These are phyloP conservation scores for Wickerhamiella pararugosa DNA, from an alignment of 1,139 yeast genomes.

Conservation along the genomic window DNA sequence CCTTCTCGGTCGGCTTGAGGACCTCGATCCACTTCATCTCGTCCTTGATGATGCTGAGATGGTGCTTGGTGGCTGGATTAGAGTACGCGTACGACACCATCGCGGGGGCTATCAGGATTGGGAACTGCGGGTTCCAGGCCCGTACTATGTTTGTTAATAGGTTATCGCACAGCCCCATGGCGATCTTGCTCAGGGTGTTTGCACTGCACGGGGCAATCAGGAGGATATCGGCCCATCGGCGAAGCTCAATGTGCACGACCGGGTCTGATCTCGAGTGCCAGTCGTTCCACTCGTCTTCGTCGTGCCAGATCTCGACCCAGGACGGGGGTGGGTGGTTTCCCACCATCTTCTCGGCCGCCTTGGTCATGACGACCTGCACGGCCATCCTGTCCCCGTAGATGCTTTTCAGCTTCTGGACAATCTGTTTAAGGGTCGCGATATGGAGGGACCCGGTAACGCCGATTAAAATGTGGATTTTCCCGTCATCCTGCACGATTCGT, in stretches of 20 bases:
- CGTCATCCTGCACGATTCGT: constrained; percentile 79
- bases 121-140: constrained; percentile 86
- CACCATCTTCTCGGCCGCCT: constrained; percentile 70
- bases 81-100: constrained; percentile 87
- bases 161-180: constrained; percentile 82
- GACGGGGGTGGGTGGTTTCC: constrained; percentile 41
- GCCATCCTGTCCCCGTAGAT: constrained; percentile 65
- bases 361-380: constrained; percentile 68
- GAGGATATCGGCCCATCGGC: constrained; percentile 91
- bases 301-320: constrained; percentile 67
- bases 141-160: constrained; percentile 73
- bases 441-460: constrained; percentile 89
- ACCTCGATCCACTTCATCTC: constrained; percentile 89
- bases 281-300: constrained; percentile 79
- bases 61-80: constrained; percentile 75
- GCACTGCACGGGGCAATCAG: constrained; percentile 85
- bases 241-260: constrained; percentile 77
- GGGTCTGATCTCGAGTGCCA: constrained; percentile 84
- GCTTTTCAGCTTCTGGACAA: constrained; percentile 62
- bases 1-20: constrained; percentile 82
- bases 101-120: constrained; percentile 80
- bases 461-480: constrained; percentile 67
- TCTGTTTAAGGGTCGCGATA: constrained; percentile 56
- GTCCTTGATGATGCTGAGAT: constrained; percentile 55
- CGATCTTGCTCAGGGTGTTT: constrained; percentile 76